Percentiles rank a stretch among this genome's conserved stretches.
Conservation (phyloP, 768 basidiomycete species). For the Phylloporus arenicola region DNA sequence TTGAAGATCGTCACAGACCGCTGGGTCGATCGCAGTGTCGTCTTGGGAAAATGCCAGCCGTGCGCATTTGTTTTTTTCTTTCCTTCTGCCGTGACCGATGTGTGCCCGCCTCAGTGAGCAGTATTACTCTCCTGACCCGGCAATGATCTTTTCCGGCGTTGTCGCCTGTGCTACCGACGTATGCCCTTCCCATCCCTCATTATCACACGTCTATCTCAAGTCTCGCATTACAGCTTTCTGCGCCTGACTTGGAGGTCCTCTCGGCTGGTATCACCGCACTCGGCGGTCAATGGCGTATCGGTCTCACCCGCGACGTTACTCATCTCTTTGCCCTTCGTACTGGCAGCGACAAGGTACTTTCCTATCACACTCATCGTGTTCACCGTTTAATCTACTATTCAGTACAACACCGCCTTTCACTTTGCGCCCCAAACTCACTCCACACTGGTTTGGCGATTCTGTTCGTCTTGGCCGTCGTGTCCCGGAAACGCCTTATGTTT, state of each 20-base stretch:
- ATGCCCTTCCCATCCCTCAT: constrained; percentile 10
- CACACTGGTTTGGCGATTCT: constrained; percentile 89
- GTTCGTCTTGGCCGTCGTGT: constrained; percentile 53
- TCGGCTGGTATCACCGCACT: constrained; percentile 31
- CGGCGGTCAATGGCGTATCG: constrained; percentile 77
- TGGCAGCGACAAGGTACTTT: constrained; percentile 41
- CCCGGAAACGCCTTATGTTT: too few relatives aligned
- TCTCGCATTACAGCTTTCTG: too few relatives aligned
- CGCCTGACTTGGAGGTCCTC: too few relatives aligned
- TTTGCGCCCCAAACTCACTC: constrained; percentile 58
- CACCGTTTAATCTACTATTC: not conserved
- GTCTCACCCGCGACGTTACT: constrained; percentile 80
- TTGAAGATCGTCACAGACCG: constrained; percentile 36
- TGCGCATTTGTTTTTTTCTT: constrained; percentile 31
- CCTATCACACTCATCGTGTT: not conserved
- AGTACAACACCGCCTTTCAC: too few relatives aligned
- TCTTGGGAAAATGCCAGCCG: constrained; percentile 55
- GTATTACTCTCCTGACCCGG: constrained; percentile 72
- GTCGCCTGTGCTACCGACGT: constrained; percentile 70
- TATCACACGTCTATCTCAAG: not conserved
- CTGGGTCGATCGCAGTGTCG: constrained; percentile 67
- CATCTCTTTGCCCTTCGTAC: constrained; percentile 67
- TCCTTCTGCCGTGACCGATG: not conserved
- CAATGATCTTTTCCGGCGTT: constrained; percentile 78
- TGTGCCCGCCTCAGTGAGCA: constrained; percentile 35